Evolutionary conservation across 306 rosid genomes (phyloP), one percentile per base, ranked within the genome.

Genomic region (Urtica urens): DNA sequence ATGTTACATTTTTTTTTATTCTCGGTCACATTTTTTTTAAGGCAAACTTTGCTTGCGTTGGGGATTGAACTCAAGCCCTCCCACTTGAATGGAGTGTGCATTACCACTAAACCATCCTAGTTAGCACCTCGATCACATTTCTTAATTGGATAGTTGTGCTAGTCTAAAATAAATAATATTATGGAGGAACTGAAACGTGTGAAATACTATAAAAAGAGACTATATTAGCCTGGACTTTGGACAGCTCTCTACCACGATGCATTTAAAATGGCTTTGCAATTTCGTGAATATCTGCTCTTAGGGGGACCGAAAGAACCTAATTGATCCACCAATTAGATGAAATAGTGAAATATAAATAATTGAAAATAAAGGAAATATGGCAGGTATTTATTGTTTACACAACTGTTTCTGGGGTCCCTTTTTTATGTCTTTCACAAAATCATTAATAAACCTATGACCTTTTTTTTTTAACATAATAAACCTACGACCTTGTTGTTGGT

Each of bases 141-240:
- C 33, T 65, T 67, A 18, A 45, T 79, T 77, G 58, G 66, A 48
- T 67, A 57, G 51, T 55, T 62, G 83, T 28, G 53, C 49, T 39
- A 7, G n/a, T 29, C 15, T 17, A 18, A 3, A 15, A 35, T 35
- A 35, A 5, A 35, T 35, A 35, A 10, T 10, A 7, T 10, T 1
- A 35, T 37, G 6, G n/a, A 38, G 37, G 27, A 23, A 41, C 58
- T 34, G 66, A 64, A 64, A 59, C 53, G 78, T 68, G 59, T 77
- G 62, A 59, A 49, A 16, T 43, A 49, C 66, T 63, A 42, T 23
- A 63, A 65, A 62, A 53, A 4, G 65, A 38, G 23, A 55, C 49
- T 23, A 41, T 49, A 27, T 63, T 49, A 56, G 63, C 31, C 49
- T 66, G 57, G 57, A 51, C 11, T 35, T 20, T 20, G 62, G 40